A percentile compares a stretch with the other conserved stretches of the same genome.
phyloP scores from a whole-genome alignment of 106 monocot species.

The Allium fistulosum region DNA sequence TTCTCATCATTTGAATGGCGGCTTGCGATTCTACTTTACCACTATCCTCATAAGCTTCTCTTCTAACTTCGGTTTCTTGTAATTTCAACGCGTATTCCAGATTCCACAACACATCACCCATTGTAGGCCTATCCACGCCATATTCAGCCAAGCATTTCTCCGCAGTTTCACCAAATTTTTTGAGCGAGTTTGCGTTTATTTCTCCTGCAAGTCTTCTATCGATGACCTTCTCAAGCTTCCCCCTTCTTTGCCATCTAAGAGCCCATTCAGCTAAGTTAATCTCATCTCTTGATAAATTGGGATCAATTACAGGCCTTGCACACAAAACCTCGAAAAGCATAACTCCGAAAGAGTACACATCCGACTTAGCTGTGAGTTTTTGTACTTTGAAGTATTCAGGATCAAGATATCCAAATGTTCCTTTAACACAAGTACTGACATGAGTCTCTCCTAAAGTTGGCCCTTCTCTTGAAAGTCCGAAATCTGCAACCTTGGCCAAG shows the following conservation, averaged over 20 bases:
- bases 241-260: conserved; percentile 22
- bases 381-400: conserved; percentile 84
- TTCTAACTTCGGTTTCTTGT: conserved; percentile 36
- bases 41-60: conserved; percentile 55
- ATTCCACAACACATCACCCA: conserved; percentile 76
- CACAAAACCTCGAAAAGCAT: conserved; percentile 77
- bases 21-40: conserved; percentile 12
- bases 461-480: conserved; percentile 67
- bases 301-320: conserved; percentile 53
- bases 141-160: conserved; percentile 61
- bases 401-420: conserved; percentile 84
- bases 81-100: conserved; percentile 71
- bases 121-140: conserved; percentile 50
- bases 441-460: conserved; percentile 61
- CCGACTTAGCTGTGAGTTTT: conserved; percentile 80
- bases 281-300: conserved; percentile 22
- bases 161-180: conserved; percentile 68
- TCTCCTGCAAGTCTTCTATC: conserved; percentile 37
- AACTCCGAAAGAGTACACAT: conserved; percentile 89
- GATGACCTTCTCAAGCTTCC: conserved; percentile 48
- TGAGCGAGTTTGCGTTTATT: conserved; percentile 38
- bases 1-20: not conserved
- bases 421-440: conserved; percentile 76
- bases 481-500: conserved; percentile 56
- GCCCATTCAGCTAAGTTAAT: conserved; percentile 80